Conservation (phyloP, 257 asterid species). For the Plantago elongata region DNA sequence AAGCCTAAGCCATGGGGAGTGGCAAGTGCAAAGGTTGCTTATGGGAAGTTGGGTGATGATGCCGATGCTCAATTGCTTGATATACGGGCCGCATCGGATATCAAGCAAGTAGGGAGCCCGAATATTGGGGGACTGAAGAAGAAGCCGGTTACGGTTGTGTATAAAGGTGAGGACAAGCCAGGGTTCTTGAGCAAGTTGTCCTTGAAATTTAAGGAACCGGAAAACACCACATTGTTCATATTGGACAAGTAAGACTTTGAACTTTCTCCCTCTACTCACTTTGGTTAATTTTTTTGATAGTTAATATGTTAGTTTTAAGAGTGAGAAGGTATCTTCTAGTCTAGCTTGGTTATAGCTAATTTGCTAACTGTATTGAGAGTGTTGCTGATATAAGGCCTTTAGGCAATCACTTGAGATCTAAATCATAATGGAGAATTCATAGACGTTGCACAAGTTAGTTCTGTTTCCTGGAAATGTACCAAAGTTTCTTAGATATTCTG, state of each 20-base stretch:
- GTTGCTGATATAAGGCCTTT: too few relatives aligned
- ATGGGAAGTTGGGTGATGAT: constrained; percentile 70
- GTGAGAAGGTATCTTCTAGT: background rate
- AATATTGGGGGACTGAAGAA: constrained; percentile 74
- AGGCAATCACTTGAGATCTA: too few relatives aligned
- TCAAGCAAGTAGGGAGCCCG: constrained; percentile 64
- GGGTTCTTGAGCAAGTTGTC: constrained; percentile 76
- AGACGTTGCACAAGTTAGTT: too few relatives aligned
- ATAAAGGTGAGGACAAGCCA: constrained; percentile 66
- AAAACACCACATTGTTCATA: constrained; percentile 74
- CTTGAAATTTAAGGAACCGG: constrained; percentile 77
- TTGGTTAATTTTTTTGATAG: background rate
- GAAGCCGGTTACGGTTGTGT: constrained; percentile 58
- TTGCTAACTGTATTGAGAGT: too few relatives aligned
- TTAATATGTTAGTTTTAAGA: background rate
- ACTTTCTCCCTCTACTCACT: constrained; percentile 6
- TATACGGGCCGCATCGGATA: constrained; percentile 43
- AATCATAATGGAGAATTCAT: too few relatives aligned
- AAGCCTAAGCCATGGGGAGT: constrained; percentile 80
- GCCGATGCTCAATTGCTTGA: constrained; percentile 64
- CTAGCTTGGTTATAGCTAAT: too few relatives aligned
- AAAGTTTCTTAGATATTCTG: too few relatives aligned
- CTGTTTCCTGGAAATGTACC: too few relatives aligned
- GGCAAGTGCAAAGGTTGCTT: constrained; percentile 76
- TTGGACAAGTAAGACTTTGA: constrained; percentile 82